Evolutionary conservation across 2,329 filamentous ascomycete species (phyloP), one percentile per base, ranked within the genome.

Genomic region (Sphaerostilbella broomeana): DNA sequence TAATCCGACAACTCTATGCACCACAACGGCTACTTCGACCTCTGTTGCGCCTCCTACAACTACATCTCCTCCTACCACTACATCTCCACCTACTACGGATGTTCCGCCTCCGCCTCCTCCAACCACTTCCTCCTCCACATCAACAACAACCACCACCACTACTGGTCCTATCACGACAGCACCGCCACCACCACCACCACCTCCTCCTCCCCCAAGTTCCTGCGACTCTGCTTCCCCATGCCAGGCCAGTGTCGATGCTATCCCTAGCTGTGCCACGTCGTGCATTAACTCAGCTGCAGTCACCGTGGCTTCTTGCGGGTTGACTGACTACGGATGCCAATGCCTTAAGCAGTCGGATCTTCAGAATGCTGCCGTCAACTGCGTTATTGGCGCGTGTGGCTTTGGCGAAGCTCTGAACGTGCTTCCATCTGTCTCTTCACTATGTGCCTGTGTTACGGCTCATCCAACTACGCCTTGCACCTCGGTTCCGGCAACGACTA

Each of bases 401-500:
- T 20, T 43, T 18, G 16, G 20, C 3, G 41, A 26, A 6, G 51
- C 47, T 10, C 24, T 51, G 4, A n/a, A 39, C 6, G 50, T 55
- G 7, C 35, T 55, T 5, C 21, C 28, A 13, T 45, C 51, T 8
- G 52, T 54, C 11, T 31, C 32, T 13, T 44, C 43, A 8, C 42
- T 57, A 6, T 56, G 53, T 35, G 31, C 31, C 5, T 57, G 54
- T 20, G 52, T 56, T 11, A 39, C 38, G 4, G 50, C 47, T 4
- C 51, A 46, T 27, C 53, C 35, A 15, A 41, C 21, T 8, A 36
- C 31, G 3, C 26, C 42, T 28, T 35, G 37, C 28, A 42, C 42
- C 11, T 26, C 34, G 5, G 24, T 19, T 5, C 35, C 35, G 47
- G 20, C 29, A 11, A 36, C 22, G 3, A 36, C 41, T 6, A 13